Conservation (phyloP, 192 early-diverging fungal species). For the Podila minutissima region DNA sequence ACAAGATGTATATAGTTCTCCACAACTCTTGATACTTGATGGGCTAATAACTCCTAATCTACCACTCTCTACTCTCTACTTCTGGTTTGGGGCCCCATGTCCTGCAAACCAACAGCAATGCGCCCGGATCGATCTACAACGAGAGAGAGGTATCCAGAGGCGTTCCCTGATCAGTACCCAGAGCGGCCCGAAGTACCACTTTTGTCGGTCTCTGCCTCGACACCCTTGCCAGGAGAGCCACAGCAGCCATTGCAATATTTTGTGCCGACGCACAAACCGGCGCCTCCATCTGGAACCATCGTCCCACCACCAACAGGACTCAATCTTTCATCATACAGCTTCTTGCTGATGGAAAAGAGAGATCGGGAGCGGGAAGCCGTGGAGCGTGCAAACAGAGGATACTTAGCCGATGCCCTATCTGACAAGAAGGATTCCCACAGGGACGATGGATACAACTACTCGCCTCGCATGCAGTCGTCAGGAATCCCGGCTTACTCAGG, state of each 20-base stretch:
- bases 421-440: constrained; percentile 6
- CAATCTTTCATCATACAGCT: constrained; percentile 45
- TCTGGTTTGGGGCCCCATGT: background rate
- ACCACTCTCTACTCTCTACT: background rate
- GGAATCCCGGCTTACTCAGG: background rate
- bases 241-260: constrained; percentile 42
- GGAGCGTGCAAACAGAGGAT: constrained; percentile 38
- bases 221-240: constrained; percentile 31
- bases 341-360: constrained; percentile 47
- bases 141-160: background rate
- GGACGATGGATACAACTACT: constrained; percentile 11
- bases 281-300: constrained; percentile 9
- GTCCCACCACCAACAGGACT: constrained; percentile 38
- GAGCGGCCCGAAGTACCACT: constrained; percentile 10
- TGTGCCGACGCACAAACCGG: constrained; percentile 28
- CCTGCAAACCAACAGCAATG: background rate
- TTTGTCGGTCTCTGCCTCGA: constrained; percentile 38
- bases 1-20: too few relatives aligned
- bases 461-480: constrained; percentile 6
- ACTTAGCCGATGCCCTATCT: constrained; percentile 12
- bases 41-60: background rate
- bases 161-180: background rate
- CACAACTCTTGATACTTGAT: background rate
- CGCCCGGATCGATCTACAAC: constrained; percentile 4
- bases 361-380: constrained; percentile 48